Evolutionary conservation across 345 rosid species (phyloP).

Genomic region (Bretschneidera sinensis): DNA sequence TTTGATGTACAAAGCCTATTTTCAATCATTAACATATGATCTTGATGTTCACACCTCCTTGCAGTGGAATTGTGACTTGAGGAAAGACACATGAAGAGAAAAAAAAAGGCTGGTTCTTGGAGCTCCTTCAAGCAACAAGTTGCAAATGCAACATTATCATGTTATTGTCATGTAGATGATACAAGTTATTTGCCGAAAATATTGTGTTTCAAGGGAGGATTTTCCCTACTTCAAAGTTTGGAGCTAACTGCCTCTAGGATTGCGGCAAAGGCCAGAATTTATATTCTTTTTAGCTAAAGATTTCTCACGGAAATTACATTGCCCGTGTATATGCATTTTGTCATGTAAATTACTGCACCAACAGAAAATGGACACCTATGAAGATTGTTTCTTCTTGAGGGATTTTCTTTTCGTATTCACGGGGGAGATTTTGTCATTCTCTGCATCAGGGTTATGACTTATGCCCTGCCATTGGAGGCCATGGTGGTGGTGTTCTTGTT

Average conservation of each 20-base stretch:
- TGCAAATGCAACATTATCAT: not conserved
- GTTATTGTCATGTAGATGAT: no score
- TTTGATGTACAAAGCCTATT: no score
- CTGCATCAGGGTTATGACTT: no score
- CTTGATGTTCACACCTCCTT: no score
- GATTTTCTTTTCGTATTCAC: not conserved
- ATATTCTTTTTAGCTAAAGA: not conserved
- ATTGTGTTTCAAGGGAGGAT: not conserved
- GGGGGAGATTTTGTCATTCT: not conserved
- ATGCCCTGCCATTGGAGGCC: no score
- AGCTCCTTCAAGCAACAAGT: not conserved
- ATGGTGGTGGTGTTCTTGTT: no score
- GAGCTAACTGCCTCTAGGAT: not conserved
- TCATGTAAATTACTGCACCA: not conserved
- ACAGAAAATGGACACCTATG: not conserved
- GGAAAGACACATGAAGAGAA: not conserved
- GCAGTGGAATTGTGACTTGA: not conserved
- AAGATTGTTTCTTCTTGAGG: not conserved
- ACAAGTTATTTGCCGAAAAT: not conserved
- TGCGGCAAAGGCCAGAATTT: not conserved
- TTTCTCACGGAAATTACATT: not conserved
- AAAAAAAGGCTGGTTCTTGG: not conserved
- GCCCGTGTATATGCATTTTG: not conserved
- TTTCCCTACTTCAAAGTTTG: not conserved
- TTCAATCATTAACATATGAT: no score